Percentiles rank a stretch among this genome's conserved stretches.
Evolutionary conservation across 164 flowering plant species (phyloP).

Genomic region (Magnolia sinica): DNA sequence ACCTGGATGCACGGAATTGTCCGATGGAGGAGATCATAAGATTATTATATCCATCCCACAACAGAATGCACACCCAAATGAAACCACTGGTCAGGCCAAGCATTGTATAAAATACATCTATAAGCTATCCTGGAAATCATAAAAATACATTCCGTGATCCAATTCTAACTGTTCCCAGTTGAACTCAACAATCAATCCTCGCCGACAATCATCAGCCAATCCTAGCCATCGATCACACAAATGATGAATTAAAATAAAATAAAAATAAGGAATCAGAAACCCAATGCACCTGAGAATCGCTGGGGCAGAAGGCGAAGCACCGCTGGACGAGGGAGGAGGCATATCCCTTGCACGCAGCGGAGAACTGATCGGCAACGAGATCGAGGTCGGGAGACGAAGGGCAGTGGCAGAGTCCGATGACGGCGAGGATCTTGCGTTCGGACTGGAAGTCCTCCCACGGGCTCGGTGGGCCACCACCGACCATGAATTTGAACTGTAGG

Average conservation of each 20-base stretch:
- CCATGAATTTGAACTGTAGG: conserved; percentile 77
- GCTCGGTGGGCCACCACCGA: conserved; percentile 75
- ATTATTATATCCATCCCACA: too few relatives aligned
- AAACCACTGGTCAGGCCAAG: too few relatives aligned
- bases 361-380: conserved; percentile 46
- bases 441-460: conserved; percentile 99
- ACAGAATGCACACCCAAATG: too few relatives aligned
- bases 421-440: conserved; percentile 78
- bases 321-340: conserved; percentile 67
- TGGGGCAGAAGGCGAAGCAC: conserved; percentile 89
- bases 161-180: not conserved
- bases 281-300: conserved; percentile 66
- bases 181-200: not conserved
- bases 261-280: not conserved
- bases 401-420: conserved; percentile 87
- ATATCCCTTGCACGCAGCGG: conserved; percentile 49
- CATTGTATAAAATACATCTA: too few relatives aligned
- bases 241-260: not conserved
- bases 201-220: too few relatives aligned
- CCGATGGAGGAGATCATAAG: too few relatives aligned
- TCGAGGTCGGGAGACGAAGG: conserved; percentile 84
- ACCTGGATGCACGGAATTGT: too few relatives aligned
- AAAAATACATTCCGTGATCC: not conserved
- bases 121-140: not conserved
- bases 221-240: not conserved